These are phyloP conservation scores for Mucor plumbeus DNA, from an alignment of 371 early-diverging fungal species.

Conservation along the genomic window DNA sequence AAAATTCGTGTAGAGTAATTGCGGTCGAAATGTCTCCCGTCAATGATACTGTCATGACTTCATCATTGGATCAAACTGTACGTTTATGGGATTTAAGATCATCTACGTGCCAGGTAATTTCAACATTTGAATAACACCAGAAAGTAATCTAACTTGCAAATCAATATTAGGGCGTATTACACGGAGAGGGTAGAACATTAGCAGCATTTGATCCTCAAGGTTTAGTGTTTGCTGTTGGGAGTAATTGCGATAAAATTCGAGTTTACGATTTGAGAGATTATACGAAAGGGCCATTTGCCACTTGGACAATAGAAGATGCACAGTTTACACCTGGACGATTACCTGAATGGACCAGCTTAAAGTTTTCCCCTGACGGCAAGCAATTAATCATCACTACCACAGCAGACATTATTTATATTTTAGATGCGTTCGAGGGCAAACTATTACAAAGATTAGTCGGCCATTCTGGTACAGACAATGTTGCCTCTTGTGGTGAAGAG, in stretches of 20 bases:
- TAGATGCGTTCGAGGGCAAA: constrained; percentile 72
- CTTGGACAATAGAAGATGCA: constrained; percentile 49
- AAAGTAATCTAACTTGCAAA: not conserved
- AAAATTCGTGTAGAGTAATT: constrained; percentile 57
- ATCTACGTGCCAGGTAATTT: constrained; percentile 65
- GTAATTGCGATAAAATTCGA: constrained; percentile 46
- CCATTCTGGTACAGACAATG: constrained; percentile 38
- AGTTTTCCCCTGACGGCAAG: constrained; percentile 80
- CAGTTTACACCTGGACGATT: constrained; percentile 28
- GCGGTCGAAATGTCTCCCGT: constrained; percentile 80
- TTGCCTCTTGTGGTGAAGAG: constrained; percentile 54
- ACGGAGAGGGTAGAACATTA: constrained; percentile 57
- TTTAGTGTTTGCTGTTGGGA: constrained; percentile 75
- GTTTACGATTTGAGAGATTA: constrained; percentile 77
- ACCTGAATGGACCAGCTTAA: constrained; percentile 65
- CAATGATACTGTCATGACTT: constrained; percentile 78
- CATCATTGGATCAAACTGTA: constrained; percentile 73
- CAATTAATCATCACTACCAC: constrained; percentile 74
- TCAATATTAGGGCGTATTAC: constrained; percentile 46
- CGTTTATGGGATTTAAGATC: constrained; percentile 82
- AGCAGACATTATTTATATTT: constrained; percentile 64
- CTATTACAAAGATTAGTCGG: constrained; percentile 60
- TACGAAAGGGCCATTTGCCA: constrained; percentile 39
- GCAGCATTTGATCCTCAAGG: constrained; percentile 86
- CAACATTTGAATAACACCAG: too few species aligned